A percentile compares a stretch with the other conserved stretches of the same genome.
phyloP scores from a whole-genome alignment of 1,284 basidiomycete species.

The Puccinia sorghi region DNA sequence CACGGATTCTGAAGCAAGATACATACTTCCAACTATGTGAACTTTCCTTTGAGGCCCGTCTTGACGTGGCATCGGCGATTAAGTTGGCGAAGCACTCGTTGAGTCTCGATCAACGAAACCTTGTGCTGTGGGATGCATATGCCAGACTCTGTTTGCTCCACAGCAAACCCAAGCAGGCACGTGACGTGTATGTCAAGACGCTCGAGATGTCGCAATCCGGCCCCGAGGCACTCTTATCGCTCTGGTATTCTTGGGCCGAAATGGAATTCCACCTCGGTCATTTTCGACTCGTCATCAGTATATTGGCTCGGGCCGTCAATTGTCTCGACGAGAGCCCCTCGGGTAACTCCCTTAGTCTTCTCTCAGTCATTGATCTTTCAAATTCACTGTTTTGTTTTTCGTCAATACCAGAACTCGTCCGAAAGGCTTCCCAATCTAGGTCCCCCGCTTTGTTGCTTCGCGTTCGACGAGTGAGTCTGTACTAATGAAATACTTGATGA shows the following conservation, averaged over 20 bases:
- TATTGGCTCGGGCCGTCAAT: constrained; percentile 41
- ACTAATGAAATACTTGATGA: too few species aligned
- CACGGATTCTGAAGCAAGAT: constrained; percentile 57
- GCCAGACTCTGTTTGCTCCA: constrained; percentile 75
- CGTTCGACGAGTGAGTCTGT: constrained; percentile 50
- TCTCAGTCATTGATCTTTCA: neutral
- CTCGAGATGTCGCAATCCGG: constrained; percentile 50
- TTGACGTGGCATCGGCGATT: constrained; percentile 66
- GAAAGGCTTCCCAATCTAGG: constrained; percentile 23
- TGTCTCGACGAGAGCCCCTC: constrained; percentile 32
- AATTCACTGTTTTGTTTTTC: neutral
- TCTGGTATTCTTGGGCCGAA: constrained; percentile 88
- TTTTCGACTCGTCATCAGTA: constrained; percentile 58
- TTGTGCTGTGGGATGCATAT: constrained; percentile 76
- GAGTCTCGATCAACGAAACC: constrained; percentile 67
- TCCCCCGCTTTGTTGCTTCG: constrained; percentile 51
- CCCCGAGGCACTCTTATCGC: constrained; percentile 52
- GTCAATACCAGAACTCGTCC: constrained; percentile 18
- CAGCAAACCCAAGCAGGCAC: constrained; percentile 70
- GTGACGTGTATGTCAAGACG: constrained; percentile 71
- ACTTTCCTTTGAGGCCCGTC: constrained; percentile 67
- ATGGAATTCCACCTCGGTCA: constrained; percentile 76
- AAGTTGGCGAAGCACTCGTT: constrained; percentile 74
- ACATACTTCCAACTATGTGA: constrained; percentile 58
- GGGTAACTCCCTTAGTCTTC: constrained; percentile 11